Evolutionary conservation across 2,329 filamentous ascomycete species (phyloP).

Genomic region (Paracorniculantispora psalliotae): DNA sequence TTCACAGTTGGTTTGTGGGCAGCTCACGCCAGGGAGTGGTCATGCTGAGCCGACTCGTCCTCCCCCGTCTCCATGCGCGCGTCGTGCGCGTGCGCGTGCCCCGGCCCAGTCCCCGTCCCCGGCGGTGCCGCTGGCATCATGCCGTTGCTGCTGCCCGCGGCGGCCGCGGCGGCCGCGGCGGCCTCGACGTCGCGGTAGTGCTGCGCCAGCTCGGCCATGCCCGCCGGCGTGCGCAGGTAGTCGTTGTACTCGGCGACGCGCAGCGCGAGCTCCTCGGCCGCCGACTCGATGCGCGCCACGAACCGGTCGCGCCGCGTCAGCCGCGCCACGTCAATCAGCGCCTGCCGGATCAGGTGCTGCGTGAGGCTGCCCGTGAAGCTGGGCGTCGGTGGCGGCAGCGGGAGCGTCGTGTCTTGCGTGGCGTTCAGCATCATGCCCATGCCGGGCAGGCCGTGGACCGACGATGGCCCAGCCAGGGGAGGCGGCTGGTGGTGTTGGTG

Average conservation of each 20-base stretch:
- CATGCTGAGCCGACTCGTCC: not conserved
- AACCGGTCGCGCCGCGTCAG: conserved; percentile 41
- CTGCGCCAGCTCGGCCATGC: conserved; percentile 19
- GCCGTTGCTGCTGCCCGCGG: no score
- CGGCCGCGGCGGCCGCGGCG: no score
- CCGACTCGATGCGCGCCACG: conserved; percentile 48
- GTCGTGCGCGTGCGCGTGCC: conserved; percentile 2
- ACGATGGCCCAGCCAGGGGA: conserved; percentile 23
- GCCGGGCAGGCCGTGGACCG: conserved; percentile 7
- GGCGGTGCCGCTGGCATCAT: no score
- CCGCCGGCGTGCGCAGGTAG: conserved; percentile 25
- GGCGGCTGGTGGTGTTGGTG: conserved; percentile 23
- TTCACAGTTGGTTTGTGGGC: no score
- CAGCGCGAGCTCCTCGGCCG: conserved; percentile 50
- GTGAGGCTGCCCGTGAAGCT: conserved; percentile 22
- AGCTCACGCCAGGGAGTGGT: not conserved
- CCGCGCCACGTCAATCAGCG: conserved; percentile 40
- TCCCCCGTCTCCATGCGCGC: not conserved
- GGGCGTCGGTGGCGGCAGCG: conserved; percentile 25
- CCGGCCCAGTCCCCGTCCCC: no score
- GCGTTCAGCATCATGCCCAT: conserved; percentile 14
- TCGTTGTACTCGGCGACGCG: conserved; percentile 49
- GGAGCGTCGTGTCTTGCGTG: not conserved
- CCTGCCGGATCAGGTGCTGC: conserved; percentile 27
- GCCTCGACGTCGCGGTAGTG: not conserved